These are phyloP conservation scores for Cercospora sp. DNA, from an alignment of 2,329 filamentous ascomycete species.

Conservation along the genomic window DNA sequence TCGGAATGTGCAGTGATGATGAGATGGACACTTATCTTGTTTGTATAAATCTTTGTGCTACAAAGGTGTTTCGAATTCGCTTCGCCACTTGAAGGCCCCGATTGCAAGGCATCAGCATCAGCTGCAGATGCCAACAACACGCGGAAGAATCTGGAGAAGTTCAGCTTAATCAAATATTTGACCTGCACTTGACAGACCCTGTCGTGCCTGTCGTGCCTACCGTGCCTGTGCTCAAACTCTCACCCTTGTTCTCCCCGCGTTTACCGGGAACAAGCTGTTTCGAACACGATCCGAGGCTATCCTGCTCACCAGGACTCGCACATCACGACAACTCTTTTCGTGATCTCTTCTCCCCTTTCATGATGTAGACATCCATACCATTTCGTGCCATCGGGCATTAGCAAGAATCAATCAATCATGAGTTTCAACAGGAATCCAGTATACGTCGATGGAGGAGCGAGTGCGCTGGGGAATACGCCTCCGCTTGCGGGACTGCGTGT, in stretches of 20 bases:
- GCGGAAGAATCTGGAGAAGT: not conserved
- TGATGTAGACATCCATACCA: not conserved
- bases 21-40: not conserved
- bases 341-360: not conserved
- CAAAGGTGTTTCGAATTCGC: not conserved
- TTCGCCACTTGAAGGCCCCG: not conserved
- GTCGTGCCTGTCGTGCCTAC: not conserved
- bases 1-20: not conserved
- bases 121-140: not conserved
- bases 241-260: not conserved
- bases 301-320: slow-evolving; percentile 1
- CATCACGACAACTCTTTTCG: not conserved
- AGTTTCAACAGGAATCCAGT: slow-evolving; percentile 14
- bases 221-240: not conserved
- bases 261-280: slow-evolving; percentile 3
- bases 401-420: not conserved
- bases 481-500: slow-evolving; percentile 62
- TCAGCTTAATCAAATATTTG: not conserved
- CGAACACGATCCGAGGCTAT: slow-evolving; percentile 4
- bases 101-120: not conserved
- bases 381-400: not conserved
- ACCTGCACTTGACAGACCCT: not conserved
- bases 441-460: slow-evolving; percentile 5
- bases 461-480: slow-evolving; percentile 36
- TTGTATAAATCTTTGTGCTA: not conserved